Percentiles rank a stretch among this genome's conserved stretches.
These are phyloP conservation scores for Stemphylium lycopersici DNA, from an alignment of 2,329 filamentous ascomycete species.

Conservation along the genomic window DNA sequence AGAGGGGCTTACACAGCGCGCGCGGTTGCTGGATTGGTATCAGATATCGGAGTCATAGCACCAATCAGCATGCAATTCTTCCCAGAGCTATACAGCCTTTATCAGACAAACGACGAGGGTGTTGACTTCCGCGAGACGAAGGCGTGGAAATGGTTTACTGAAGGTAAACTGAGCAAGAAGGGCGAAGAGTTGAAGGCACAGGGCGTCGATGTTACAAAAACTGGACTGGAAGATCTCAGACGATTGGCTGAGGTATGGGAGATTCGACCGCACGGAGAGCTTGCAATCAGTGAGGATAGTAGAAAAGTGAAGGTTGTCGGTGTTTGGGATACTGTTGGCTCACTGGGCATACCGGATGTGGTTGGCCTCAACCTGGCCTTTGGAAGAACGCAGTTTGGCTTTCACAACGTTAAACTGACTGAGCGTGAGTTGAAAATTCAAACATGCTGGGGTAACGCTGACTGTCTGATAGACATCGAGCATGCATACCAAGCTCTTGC, in stretches of 20 bases:
- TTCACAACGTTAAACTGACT: slow-evolving; percentile 44
- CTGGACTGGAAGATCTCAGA: slow-evolving; percentile 27
- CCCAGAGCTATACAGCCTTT: slow-evolving; percentile 51
- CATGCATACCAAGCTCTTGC: slow-evolving; percentile 63
- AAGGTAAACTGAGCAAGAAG: slow-evolving; percentile 44
- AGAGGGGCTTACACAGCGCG: slow-evolving; percentile 55
- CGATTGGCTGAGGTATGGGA: slow-evolving; percentile 40
- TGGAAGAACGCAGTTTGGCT: slow-evolving; percentile 35
- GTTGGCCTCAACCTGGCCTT: slow-evolving; percentile 31
- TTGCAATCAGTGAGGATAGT: slow-evolving; percentile 28
- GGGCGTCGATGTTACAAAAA: slow-evolving; percentile 15
- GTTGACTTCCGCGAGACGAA: slow-evolving; percentile 34
- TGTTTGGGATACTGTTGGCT: slow-evolving; percentile 58
- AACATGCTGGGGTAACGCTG: slow-evolving; percentile 24
- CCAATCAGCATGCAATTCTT: slow-evolving; percentile 53
- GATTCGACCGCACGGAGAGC: slow-evolving; percentile 38
- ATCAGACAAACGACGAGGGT: slow-evolving; percentile 38
- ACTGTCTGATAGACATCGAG: slow-evolving; percentile 49
- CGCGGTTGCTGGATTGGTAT: slow-evolving; percentile 52
- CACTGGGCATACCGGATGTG: slow-evolving; percentile 54
- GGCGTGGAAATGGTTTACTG: slow-evolving; percentile 37
- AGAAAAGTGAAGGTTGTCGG: slow-evolving; percentile 52
- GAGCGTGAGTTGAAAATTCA: slow-evolving; percentile 32
- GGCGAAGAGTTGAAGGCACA: slow-evolving; percentile 23
- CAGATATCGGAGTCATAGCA: slow-evolving; percentile 55